A percentile compares a stretch with the other conserved stretches of the same genome.
phyloP scores from a whole-genome alignment of 768 basidiomycete genomes.

The Grammothele lineata region DNA sequence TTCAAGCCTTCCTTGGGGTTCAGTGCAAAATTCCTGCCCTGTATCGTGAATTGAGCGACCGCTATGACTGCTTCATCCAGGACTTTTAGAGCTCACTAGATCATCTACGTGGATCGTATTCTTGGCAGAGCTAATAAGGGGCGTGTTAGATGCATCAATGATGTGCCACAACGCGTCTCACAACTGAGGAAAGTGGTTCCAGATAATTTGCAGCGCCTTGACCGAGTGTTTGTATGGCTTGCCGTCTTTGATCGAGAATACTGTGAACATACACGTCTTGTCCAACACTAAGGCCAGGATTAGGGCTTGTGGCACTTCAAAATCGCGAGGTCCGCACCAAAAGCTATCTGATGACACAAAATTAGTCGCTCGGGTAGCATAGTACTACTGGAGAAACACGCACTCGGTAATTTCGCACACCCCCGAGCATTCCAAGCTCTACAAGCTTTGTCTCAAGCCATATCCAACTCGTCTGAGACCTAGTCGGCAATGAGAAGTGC shows the following conservation, averaged over 20 bases:
- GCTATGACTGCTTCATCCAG: too few relatives aligned
- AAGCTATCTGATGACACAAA: constrained; percentile 68
- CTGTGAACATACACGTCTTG: constrained; percentile 85
- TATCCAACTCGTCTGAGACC: constrained; percentile 85
- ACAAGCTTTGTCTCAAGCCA: constrained; percentile 88
- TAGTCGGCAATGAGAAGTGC: too few relatives aligned
- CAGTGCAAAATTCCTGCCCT: constrained; percentile 84
- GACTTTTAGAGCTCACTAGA: constrained; percentile 40
- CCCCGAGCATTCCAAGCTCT: constrained; percentile 81
- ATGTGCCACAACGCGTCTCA: too few relatives aligned
- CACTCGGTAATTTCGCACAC: constrained; percentile 66
- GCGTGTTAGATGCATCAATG: too few relatives aligned
- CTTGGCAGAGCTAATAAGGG: constrained; percentile 43
- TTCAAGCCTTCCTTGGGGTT: constrained; percentile 83
- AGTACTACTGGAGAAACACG: neutral
- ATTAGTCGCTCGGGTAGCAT: too few relatives aligned
- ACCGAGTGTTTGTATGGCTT: constrained; percentile 79
- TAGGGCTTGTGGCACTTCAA: neutral
- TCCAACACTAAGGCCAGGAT: constrained; percentile 56
- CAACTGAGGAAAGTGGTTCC: constrained; percentile 85
- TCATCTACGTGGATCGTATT: constrained; percentile 91
- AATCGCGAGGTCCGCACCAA: constrained; percentile 44
- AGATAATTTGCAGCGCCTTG: constrained; percentile 80
- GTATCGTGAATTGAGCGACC: neutral
- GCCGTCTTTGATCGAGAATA: constrained; percentile 69